These are phyloP conservation scores for Candida pseudoviswanathii DNA, from an alignment of 1,139 yeast genomes.

Conservation along the genomic window DNA sequence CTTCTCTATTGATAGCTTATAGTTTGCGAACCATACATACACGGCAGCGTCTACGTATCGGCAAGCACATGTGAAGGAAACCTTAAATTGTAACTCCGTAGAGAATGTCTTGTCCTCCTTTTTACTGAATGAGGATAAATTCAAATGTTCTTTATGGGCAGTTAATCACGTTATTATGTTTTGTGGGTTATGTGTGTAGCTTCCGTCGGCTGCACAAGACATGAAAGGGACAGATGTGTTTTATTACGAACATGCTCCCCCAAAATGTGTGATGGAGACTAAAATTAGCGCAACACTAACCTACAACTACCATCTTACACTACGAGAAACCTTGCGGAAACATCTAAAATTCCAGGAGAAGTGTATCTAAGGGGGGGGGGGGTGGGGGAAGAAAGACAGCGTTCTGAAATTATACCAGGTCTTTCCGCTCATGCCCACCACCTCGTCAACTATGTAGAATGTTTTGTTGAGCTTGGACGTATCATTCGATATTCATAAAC, in stretches of 20 bases:
- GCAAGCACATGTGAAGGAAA: not conserved
- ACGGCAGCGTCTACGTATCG: not conserved
- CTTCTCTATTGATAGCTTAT: not conserved
- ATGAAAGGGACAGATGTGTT: not conserved
- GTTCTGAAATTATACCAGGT: too few species aligned
- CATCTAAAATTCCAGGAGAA: too few species aligned
- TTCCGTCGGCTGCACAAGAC: not conserved
- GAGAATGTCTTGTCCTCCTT: not conserved
- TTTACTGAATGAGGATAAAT: not conserved
- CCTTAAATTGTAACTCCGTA: not conserved
- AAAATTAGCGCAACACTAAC: not conserved
- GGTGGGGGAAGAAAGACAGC: too few species aligned
- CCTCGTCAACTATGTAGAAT: too few species aligned
- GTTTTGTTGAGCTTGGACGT: too few species aligned
- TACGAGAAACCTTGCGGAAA: too few species aligned
- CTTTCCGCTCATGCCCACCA: too few species aligned
- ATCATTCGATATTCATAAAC: too few species aligned
- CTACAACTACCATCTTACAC: not conserved
- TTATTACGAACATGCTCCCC: not conserved
- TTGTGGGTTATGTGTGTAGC: not conserved
- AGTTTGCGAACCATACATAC: not conserved
- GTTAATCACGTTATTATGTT: not conserved
- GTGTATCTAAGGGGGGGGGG: too few species aligned
- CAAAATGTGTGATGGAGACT: not conserved
- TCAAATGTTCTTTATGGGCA: not conserved